Percentiles rank a stretch among this genome's conserved stretches.
Evolutionary conservation across 1,139 yeast species (phyloP).

Genomic region (Suhomyces bribrorum): DNA sequence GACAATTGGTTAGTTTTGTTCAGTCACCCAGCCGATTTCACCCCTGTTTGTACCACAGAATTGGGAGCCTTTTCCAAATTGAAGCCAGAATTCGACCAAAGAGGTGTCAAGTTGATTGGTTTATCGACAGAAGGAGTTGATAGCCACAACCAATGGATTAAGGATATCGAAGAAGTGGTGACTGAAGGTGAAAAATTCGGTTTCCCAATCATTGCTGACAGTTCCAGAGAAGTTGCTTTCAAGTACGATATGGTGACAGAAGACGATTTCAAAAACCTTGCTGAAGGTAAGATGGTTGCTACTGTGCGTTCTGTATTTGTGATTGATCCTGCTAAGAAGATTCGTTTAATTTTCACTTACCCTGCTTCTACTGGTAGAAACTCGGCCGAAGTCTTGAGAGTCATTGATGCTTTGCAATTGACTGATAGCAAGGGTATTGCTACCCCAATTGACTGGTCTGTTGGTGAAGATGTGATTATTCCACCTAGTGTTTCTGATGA

Average conservation of each 20-base stretch:
- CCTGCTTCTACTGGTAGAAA: slow-evolving; percentile 89
- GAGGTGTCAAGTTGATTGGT: slow-evolving; percentile 77
- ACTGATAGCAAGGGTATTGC: slow-evolving; percentile 73
- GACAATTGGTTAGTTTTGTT: slow-evolving; percentile 77
- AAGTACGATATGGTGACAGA: slow-evolving; percentile 67
- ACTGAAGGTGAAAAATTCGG: slow-evolving; percentile 58
- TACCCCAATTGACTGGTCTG: slow-evolving; percentile 86
- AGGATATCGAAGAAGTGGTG: slow-evolving; percentile 72
- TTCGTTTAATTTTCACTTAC: slow-evolving; percentile 71
- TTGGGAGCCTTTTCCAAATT: slow-evolving; percentile 84
- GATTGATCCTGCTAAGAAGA: slow-evolving; percentile 76
- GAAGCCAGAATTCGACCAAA: slow-evolving; percentile 77
- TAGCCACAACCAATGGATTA: slow-evolving; percentile 77
- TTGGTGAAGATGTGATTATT: slow-evolving; percentile 83
- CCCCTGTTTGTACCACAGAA: slow-evolving; percentile 90
- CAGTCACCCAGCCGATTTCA: slow-evolving; percentile 86
- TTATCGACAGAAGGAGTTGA: slow-evolving; percentile 71
- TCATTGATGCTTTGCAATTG: slow-evolving; percentile 74
- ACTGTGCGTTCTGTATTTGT: slow-evolving; percentile 83
- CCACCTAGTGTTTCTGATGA: slow-evolving; percentile 72
- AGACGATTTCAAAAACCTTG: slow-evolving; percentile 20
- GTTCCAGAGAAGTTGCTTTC: slow-evolving; percentile 65
- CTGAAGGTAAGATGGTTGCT: slow-evolving; percentile 23
- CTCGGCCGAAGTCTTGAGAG: slow-evolving; percentile 84
- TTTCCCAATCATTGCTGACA: slow-evolving; percentile 84